These are phyloP conservation scores for Suillus luteus DNA, from an alignment of 768 basidiomycete genomes.

Conservation along the genomic window DNA sequence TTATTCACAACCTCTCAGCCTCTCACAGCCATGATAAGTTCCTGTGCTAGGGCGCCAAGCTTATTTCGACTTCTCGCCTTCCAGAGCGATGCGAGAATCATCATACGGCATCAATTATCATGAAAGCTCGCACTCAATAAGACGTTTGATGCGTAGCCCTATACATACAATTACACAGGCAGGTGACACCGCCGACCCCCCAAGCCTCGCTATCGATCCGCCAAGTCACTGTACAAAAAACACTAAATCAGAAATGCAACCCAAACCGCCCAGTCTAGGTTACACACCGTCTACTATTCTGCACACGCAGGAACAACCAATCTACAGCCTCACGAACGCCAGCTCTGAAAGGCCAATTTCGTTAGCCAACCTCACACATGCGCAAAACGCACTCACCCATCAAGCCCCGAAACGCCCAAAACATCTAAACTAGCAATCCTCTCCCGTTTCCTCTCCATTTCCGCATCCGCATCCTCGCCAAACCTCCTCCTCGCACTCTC, in stretches of 20 bases:
- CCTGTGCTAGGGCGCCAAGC: no score
- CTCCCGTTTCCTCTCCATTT: slow-evolving; percentile 46
- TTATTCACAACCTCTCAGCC: no score
- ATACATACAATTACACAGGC: not conserved
- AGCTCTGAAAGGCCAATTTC: slow-evolving; percentile 49
- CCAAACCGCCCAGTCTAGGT: not conserved
- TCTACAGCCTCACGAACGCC: slow-evolving; percentile 90
- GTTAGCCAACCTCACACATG: not conserved
- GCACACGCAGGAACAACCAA: slow-evolving; percentile 93
- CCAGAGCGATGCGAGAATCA: no score
- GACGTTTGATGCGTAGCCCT: not conserved
- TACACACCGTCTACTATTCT: slow-evolving; percentile 75
- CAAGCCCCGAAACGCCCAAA: slow-evolving; percentile 87
- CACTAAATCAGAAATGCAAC: not conserved
- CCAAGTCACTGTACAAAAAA: slow-evolving; percentile 4
- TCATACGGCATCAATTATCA: not conserved
- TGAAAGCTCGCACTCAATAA: not conserved
- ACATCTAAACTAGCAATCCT: slow-evolving; percentile 81
- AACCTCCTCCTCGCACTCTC: slow-evolving; percentile 63
- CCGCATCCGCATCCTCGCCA: slow-evolving; percentile 48
- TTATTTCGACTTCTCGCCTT: no score
- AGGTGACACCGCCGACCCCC: not conserved
- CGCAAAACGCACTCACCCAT: slow-evolving; percentile 62
- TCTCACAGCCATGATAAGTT: no score
- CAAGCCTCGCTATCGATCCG: slow-evolving; percentile 1